These are phyloP conservation scores for Karstenula rhodostoma DNA, from an alignment of 2,329 filamentous ascomycete genomes.

Conservation along the genomic window DNA sequence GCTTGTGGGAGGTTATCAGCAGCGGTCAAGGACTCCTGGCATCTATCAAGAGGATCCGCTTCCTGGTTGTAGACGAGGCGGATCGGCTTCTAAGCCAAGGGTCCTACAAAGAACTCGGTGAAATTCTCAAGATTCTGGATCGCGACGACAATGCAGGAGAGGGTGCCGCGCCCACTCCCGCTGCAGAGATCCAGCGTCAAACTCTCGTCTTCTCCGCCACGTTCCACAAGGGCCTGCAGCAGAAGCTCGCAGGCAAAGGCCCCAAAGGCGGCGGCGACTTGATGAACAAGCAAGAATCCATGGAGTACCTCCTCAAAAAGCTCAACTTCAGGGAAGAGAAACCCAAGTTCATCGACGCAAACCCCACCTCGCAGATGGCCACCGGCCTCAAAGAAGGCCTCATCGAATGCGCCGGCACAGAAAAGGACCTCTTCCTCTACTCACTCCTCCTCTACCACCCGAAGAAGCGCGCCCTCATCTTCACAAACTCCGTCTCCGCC, in stretches of 20 bases:
- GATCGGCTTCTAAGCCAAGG: slow-evolving; percentile 91
- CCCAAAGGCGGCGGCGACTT: slow-evolving; percentile 71
- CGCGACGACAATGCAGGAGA: slow-evolving; percentile 63
- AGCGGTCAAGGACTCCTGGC: slow-evolving; percentile 73
- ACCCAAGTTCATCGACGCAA: slow-evolving; percentile 91
- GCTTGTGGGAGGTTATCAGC: slow-evolving; percentile 93
- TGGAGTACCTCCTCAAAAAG: slow-evolving; percentile 91
- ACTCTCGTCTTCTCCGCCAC: slow-evolving; percentile 97
- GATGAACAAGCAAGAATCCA: slow-evolving; percentile 77
- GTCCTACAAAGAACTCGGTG: slow-evolving; percentile 92
- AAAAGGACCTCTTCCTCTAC: slow-evolving; percentile 98
- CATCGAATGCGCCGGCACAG: slow-evolving; percentile 89
- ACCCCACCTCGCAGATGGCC: slow-evolving; percentile 89
- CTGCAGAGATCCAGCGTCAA: slow-evolving; percentile 65
- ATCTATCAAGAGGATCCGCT: slow-evolving; percentile 76
- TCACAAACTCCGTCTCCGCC: slow-evolving; percentile 94
- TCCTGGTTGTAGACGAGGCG: slow-evolving; percentile 92
- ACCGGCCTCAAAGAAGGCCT: slow-evolving; percentile 85
- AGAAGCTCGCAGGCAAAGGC: slow-evolving; percentile 76
- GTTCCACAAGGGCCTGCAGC: slow-evolving; percentile 89
- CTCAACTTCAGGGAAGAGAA: slow-evolving; percentile 85
- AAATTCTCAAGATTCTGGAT: slow-evolving; percentile 85
- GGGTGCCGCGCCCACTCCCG: slow-evolving; percentile 30
- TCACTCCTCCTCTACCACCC: slow-evolving; percentile 83
- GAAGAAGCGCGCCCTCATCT: slow-evolving; percentile 82